These are phyloP conservation scores for Ganoderma boninense DNA, from an alignment of 1,284 basidiomycete genomes.

Conservation along the genomic window DNA sequence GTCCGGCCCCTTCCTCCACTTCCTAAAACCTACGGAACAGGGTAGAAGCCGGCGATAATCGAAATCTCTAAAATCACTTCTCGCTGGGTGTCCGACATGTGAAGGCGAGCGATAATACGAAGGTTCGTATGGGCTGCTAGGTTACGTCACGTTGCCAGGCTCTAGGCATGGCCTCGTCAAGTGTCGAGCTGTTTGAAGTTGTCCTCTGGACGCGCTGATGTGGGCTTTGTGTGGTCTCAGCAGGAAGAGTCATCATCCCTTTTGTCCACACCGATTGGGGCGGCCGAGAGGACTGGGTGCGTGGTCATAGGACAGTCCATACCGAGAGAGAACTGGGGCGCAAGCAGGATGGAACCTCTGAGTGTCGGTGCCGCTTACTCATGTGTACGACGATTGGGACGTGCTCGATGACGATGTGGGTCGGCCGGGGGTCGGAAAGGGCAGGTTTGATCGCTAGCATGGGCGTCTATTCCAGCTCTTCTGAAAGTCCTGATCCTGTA, in stretches of 20 bases:
- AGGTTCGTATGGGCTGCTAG: background rate
- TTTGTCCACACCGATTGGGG: background rate
- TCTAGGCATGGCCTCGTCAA: too few relatives aligned
- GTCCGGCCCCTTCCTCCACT: too few relatives aligned
- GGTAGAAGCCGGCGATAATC: too few relatives aligned
- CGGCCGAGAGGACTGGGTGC: background rate
- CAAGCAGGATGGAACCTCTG: background rate
- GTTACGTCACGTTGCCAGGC: background rate
- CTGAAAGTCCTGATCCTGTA: background rate
- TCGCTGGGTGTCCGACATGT: too few relatives aligned
- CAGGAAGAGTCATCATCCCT: background rate
- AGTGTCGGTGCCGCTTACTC: background rate
- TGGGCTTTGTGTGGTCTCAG: background rate
- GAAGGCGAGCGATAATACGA: background rate
- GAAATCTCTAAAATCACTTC: too few relatives aligned
- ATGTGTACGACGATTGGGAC: background rate
- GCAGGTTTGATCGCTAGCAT: background rate
- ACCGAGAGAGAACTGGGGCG: background rate
- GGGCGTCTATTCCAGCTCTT: background rate
- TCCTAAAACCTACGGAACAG: too few relatives aligned
- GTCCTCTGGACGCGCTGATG: background rate
- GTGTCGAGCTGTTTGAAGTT: too few relatives aligned
- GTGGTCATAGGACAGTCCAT: background rate
- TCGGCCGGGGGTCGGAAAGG: constrained; percentile 13
- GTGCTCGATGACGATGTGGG: constrained; percentile 14